Conservation (phyloP, 139 green algal genomes). For the Micractinium conductrix region DNA sequence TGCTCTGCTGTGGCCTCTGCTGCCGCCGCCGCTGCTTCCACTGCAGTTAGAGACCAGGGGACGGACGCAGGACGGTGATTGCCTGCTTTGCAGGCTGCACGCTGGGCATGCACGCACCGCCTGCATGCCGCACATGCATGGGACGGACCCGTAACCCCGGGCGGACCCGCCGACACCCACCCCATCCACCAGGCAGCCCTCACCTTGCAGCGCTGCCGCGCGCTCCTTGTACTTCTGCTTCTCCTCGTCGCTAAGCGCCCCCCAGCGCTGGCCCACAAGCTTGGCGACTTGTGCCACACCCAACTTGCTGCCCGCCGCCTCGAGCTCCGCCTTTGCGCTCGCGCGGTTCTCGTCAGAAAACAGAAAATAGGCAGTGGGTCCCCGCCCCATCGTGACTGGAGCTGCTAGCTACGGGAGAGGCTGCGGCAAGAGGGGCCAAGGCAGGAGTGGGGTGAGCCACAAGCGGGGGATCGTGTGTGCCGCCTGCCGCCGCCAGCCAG, state of each 20-base stretch:
- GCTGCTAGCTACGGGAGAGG: background rate
- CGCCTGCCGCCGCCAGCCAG: too few species aligned
- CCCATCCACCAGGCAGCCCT: background rate
- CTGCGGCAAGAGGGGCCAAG: background rate
- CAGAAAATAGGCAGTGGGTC: constrained; percentile 58
- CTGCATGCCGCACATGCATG: too few species aligned
- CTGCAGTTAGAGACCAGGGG: background rate
- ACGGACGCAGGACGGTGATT: too few species aligned
- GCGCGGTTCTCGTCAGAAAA: constrained; percentile 55
- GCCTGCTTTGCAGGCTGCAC: background rate
- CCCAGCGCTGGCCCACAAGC: constrained; percentile 67
- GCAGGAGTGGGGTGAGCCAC: background rate
- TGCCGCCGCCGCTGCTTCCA: background rate
- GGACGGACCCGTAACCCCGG: too few species aligned
- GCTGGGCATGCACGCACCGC: too few species aligned
- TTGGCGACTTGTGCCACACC: constrained; percentile 64
- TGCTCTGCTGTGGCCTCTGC: background rate
- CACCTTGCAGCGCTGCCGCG: constrained; percentile 34
- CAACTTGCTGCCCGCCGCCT: constrained; percentile 42
- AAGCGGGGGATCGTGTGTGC: background rate
- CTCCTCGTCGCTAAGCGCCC: constrained; percentile 63
- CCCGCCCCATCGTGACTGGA: constrained; percentile 14
- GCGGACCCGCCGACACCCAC: too few species aligned
- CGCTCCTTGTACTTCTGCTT: constrained; percentile 58
- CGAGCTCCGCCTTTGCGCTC: constrained; percentile 50